Evolutionary conservation across 805 yeast genomes (phyloP), one percentile per base, ranked within the genome.

Genomic region (Kodamaea kaohsiungensis): DNA sequence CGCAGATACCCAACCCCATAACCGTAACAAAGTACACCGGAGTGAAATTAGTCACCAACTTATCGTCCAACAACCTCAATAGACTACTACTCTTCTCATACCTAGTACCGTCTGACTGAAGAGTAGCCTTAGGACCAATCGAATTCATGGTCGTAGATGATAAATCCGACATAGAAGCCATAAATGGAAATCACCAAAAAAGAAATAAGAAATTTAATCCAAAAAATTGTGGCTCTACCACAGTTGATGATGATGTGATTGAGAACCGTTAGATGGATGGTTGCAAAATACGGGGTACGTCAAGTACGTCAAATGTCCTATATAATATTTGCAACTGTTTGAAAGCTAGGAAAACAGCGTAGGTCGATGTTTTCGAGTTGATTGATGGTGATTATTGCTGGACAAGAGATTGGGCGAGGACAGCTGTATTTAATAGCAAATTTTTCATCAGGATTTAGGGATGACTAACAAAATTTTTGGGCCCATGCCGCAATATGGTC

Each of bases 1-100:
- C 73, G 1, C 89, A 73, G 40, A 91, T 88, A 1, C 97, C 96
- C 2, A 87, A 80, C 1, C 96, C 97, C 97, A 91, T 91, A n/a
- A 85, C 81, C 48, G 84, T 76, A 22, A 88, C 86, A 69, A 86
- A 90, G 78, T 85, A 86, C 7, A 76, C 75, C 1, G 90, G 88
- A 9, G 65, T 46, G 54, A 72, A 73, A 17, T 64, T 64, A 19
- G 55, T 48, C 18, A 70, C 51, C 18, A 71, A 58, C 35, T 49
- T 35, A 33, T 48, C 49, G 12, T 57, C 56, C 37, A 50, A 12
- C 19, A 25, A 7, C 4, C 22, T 35, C 37, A 13, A 17, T 16
- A 40, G 12, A 16, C 45, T 40, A 16, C 45, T 40, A 22, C 7
- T 12, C 25, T 16, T 40, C 25, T 40, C n/a, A 12, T 16, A 40